A percentile compares a stretch with the other conserved stretches of the same genome.
phyloP scores from a whole-genome alignment of 768 basidiomycete species.

The Crepidotus variabilis region DNA sequence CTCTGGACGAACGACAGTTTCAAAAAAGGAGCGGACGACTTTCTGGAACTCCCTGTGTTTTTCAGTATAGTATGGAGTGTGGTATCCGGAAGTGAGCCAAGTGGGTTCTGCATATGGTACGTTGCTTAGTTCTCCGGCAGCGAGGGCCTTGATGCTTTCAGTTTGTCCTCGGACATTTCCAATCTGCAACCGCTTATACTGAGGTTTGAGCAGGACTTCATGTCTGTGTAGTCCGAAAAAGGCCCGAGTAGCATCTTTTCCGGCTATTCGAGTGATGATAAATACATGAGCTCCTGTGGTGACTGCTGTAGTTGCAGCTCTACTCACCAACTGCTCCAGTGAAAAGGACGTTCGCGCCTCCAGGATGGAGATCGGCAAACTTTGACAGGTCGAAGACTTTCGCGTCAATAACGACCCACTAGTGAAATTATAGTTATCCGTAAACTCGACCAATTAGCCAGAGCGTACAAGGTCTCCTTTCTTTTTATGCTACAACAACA shows the following conservation, averaged over 20 bases:
- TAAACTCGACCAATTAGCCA: neutral
- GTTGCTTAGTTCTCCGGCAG: constrained; percentile 56
- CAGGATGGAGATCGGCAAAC: constrained; percentile 81
- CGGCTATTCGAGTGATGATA: constrained; percentile 45
- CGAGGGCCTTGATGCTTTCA: constrained; percentile 44
- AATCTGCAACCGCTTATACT: constrained; percentile 70
- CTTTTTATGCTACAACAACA: constrained; percentile 61
- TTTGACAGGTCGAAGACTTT: constrained; percentile 80
- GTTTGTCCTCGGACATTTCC: constrained; percentile 68
- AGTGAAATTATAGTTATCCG: neutral
- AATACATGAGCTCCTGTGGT: neutral
- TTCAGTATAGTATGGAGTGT: constrained; percentile 72
- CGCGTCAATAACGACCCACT: constrained; percentile 74
- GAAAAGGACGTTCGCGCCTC: constrained; percentile 75
- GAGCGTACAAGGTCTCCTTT: constrained; percentile 65
- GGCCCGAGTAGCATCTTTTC: constrained; percentile 81
- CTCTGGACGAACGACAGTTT: constrained; percentile 72
- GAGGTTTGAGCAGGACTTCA: constrained; percentile 75
- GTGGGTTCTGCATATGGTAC: constrained; percentile 90
- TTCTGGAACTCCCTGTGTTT: constrained; percentile 73
- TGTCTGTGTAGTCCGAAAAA: constrained; percentile 89
- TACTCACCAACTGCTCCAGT: constrained; percentile 69
- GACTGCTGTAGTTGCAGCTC: neutral
- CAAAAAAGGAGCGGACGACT: constrained; percentile 72
- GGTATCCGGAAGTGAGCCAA: constrained; percentile 69